Conservation (phyloP, 352 stramenopile genomes). For the Globisporangium echinulatum region DNA sequence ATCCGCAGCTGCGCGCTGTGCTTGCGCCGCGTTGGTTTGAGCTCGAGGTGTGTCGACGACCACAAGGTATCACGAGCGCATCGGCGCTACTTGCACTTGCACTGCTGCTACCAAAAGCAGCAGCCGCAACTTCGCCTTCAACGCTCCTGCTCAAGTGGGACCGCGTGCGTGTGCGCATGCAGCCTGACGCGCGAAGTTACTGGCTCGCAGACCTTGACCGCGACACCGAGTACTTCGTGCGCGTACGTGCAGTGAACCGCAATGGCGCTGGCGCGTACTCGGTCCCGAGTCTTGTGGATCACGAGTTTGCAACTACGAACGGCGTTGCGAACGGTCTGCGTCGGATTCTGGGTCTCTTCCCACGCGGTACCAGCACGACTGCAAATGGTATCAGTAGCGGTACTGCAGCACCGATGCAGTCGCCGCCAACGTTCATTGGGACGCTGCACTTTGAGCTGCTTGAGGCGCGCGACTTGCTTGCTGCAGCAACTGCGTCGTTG, state of each 20-base stretch:
- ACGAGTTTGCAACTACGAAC: slow-evolving; percentile 36
- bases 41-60: slow-evolving; percentile 58
- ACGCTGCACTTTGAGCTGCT: slow-evolving; percentile 54
- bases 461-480: slow-evolving; percentile 30
- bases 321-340: slow-evolving; percentile 1
- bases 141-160: slow-evolving; percentile 44
- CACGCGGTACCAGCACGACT: background rate
- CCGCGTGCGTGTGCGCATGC: slow-evolving; percentile 34
- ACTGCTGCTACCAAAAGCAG: slow-evolving; percentile 26
- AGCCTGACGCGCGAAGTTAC: slow-evolving; percentile 44
- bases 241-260: slow-evolving; percentile 48
- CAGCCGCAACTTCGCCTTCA: slow-evolving; percentile 6
- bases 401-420: background rate
- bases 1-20: slow-evolving; percentile 24
- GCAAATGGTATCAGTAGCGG: background rate
- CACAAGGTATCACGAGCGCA: slow-evolving; percentile 30
- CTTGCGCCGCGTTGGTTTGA: slow-evolving; percentile 46
- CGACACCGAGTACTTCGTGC: slow-evolving; percentile 55
- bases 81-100: slow-evolving; percentile 49
- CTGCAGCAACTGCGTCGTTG: background rate
- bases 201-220: slow-evolving; percentile 48
- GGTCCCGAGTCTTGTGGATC: slow-evolving; percentile 24
- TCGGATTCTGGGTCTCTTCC: slow-evolving; percentile 11
- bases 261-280: slow-evolving; percentile 63
- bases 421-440: slow-evolving; percentile 43